Percentiles rank a stretch among this genome's conserved stretches.
Conservation (phyloP, 75 land plant species). For the Cupressus sempervirens region DNA sequence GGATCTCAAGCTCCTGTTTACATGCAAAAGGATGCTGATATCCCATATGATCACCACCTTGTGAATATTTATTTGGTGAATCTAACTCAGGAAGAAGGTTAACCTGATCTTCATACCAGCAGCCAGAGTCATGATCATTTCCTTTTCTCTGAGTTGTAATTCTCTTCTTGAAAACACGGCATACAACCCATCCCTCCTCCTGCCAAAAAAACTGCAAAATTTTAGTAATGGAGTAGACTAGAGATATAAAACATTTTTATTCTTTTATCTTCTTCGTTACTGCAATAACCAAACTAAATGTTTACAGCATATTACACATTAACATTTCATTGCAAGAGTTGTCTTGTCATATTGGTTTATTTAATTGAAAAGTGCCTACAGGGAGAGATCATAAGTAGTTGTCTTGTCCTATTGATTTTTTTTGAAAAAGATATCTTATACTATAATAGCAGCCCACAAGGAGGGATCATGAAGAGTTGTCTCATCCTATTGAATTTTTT, state of each 20-base stretch:
- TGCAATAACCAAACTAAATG: not conserved
- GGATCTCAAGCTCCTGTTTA: conserved; percentile 36
- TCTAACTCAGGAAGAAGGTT: conserved; percentile 54
- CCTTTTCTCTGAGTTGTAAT: conserved; percentile 23
- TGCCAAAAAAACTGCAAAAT: conserved; percentile 17
- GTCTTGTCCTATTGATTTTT: not conserved
- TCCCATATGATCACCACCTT: conserved; percentile 11
- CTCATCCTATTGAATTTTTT: not conserved
- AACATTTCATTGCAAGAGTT: not conserved
- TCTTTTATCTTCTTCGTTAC: not conserved
- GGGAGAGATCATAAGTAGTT: not conserved
- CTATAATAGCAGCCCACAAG: not conserved
- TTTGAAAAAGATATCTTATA: too few species aligned
- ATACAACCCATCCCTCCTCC: conserved; percentile 87
- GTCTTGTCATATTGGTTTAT: too few species aligned
- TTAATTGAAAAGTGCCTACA: not conserved
- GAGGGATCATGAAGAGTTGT: not conserved
- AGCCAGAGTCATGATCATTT: conserved; percentile 34
- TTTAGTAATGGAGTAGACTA: not conserved
- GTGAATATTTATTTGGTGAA: conserved; percentile 34
- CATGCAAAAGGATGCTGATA: conserved; percentile 28
- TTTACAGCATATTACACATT: not conserved
- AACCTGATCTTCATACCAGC: conserved; percentile 52
- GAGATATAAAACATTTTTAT: not conserved
- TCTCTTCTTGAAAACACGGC: conserved; percentile 68